These are phyloP conservation scores for Aristolochia fimbriata DNA, from an alignment of 164 flowering plant species.

Conservation along the genomic window DNA sequence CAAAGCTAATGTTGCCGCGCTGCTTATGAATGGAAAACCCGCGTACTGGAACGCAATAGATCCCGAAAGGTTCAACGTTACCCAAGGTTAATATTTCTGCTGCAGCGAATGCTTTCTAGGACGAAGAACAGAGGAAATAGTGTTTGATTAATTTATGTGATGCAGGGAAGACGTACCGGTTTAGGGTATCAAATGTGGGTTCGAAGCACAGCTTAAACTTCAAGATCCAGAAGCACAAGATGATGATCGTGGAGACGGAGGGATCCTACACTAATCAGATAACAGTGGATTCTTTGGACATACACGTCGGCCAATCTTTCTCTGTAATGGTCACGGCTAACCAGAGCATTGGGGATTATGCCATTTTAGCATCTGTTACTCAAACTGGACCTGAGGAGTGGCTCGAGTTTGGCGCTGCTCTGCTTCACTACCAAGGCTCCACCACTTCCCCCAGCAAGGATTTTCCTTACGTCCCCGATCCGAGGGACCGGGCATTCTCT, in stretches of 20 bases:
- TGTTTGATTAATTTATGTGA: neutral
- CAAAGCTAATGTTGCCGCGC: conserved; percentile 6
- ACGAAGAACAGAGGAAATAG: neutral
- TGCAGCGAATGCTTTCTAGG: no score
- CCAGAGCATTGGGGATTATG: conserved; percentile 35
- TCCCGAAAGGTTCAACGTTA: conserved; percentile 39
- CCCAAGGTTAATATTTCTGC: conserved; percentile 49
- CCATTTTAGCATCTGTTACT: conserved; percentile 50
- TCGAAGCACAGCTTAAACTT: conserved; percentile 40
- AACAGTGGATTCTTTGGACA: conserved; percentile 40
- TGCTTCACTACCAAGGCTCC: conserved; percentile 40
- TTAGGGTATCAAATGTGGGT: conserved; percentile 60
- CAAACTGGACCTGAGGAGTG: conserved; percentile 9
- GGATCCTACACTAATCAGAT: conserved; percentile 64
- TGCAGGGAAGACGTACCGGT: conserved; percentile 50
- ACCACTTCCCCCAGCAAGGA: conserved; percentile 16
- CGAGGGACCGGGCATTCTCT: conserved; percentile 36
- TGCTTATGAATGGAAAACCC: conserved; percentile 57
- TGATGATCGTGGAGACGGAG: conserved; percentile 68
- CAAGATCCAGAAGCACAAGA: conserved; percentile 47
- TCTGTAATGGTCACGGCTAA: conserved; percentile 57
- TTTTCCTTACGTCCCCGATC: conserved; percentile 40
- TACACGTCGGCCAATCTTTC: conserved; percentile 68
- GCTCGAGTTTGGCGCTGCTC: conserved; percentile 18
- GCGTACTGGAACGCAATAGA: conserved; percentile 19